Percentiles rank a stretch among this genome's conserved stretches.
These are phyloP conservation scores for Mycena olivaceomarginata DNA, from an alignment of 768 basidiomycete genomes.

Conservation along the genomic window DNA sequence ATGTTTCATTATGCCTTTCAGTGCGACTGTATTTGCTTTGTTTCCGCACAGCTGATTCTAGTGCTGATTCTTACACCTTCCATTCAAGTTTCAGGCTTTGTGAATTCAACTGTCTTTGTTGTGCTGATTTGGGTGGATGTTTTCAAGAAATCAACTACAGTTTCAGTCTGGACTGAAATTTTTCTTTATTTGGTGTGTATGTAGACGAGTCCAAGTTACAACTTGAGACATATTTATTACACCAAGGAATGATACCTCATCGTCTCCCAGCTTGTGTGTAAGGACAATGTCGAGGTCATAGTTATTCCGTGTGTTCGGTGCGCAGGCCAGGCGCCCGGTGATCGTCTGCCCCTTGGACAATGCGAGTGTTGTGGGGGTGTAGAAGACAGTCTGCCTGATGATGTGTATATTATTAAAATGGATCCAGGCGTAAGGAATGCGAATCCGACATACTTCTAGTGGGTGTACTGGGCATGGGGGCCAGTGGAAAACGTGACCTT, in stretches of 20 bases:
- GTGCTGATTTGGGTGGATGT: too few species aligned
- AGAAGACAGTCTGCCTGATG: conserved; percentile 96
- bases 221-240: conserved; percentile 25
- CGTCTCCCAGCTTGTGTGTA: conserved; percentile 72
- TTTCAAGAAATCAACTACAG: too few species aligned
- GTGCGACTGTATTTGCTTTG: too few species aligned
- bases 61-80: too few species aligned
- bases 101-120: too few species aligned
- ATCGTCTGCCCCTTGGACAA: conserved; percentile 84
- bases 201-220: neutral
- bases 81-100: too few species aligned
- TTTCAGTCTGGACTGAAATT: too few species aligned
- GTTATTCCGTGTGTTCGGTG: conserved; percentile 94
- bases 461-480: conserved; percentile 96
- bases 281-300: conserved; percentile 96
- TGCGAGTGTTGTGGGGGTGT: conserved; percentile 88
- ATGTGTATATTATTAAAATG: neutral
- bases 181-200: too few species aligned
- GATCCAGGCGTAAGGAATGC: neutral
- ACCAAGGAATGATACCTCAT: conserved; percentile 46
- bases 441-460: conserved; percentile 88
- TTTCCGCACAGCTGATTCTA: too few species aligned
- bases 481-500: conserved; percentile 97
- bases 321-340: conserved; percentile 82
- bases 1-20: too few species aligned